Evolutionary conservation across 2,329 filamentous ascomycete genomes (phyloP), one percentile per base, ranked within the genome.

Genomic region (Fusarium secorum): DNA sequence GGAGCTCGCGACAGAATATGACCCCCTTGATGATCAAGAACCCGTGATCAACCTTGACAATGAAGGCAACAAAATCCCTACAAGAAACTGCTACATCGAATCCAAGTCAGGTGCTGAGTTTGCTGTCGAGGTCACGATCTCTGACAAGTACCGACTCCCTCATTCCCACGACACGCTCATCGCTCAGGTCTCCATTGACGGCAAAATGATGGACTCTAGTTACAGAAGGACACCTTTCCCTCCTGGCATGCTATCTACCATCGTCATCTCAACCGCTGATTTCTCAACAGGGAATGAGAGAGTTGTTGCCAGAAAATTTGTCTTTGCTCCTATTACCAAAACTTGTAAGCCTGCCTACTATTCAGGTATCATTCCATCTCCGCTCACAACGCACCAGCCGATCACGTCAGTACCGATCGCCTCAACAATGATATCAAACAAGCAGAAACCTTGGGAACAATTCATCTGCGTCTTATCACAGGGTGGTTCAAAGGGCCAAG

Each of bases 21-120:
- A 68, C 5, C 22, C 48, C 6, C 45, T 48, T 8, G 51, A 67
- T 7, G 36, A 41, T 5, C 24, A 42, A 5, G 24, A 15, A 3
- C 4, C 20, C 13, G 17, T 30, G 1, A 13, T 20, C 7, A 20
- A 7, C 2, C 4, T 35, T 3, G 17, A 15, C 28, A 14, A 13
- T 4, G 3, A 32, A 11, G 17, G 46, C 10, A 11, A 15, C 11
- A n/a, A 24, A 13, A 17, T 28, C 5, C 57, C 51, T 1, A 52
- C n/a, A 5, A 61, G 41, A 11, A 49, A 30, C 14, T 74, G 66
- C 28, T 78, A 74, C 13, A 76, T 78, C 8, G 75, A 78, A 32
- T 75, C 75, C 7, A 63, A 60, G 18, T 70, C 68, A 3, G 70
- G 61, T 4, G 66, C 68, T 4, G 33, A 60, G 2, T 78, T 74